Evolutionary conservation across 2,329 filamentous ascomycete genomes (phyloP), one percentile per base, ranked within the genome.

Genomic region (Aspergillus terreus): DNA sequence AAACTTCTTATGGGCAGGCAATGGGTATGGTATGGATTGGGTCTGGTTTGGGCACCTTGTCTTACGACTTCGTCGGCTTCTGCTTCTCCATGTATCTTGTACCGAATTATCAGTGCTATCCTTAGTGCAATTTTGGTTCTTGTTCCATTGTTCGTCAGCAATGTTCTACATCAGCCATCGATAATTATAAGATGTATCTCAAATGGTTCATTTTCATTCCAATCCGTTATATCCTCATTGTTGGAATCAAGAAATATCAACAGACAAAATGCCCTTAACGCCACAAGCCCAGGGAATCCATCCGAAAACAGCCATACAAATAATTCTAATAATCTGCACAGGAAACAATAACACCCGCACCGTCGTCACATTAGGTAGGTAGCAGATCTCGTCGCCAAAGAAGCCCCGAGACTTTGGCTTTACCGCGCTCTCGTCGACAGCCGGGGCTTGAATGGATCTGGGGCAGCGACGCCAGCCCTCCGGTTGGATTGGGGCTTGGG

Each of bases 401-500:
- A 12, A 21, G 40, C 2, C 17, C 11, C 2, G 15, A 17, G 11
- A 17, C 15, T 5, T n/a, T 19, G 40, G 40, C 40, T 47, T 47
- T 54, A 50, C 44, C 42, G 47, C 30, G 46, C 42, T 45, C 52
- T n/a, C n/a, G 51, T 47, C 11, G 50, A 46, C 12, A 43, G 15
- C 66, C 58, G 49, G 9, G 36, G 44, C 17, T 51, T 33, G 45
- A 54, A 59, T 1, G 66, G 66, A 47, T 68, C 64, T 9, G 63
- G 60, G 17, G 66, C 63, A 9, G 68, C 53, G 30, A 72, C 63
- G 38, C 70, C 70, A 1, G 70, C 70, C 53, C 59, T 64, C 40
- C 70, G 69, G 52, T 70, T 69, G 9, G 70, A 72, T 40, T 67
- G 67, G n/a, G 70, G 66, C 46, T 71, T 72, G 46, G 70, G 70